Percentiles rank a stretch among this genome's conserved stretches.
Conservation (phyloP, 768 basidiomycete genomes). For the Clavulina sp. region DNA sequence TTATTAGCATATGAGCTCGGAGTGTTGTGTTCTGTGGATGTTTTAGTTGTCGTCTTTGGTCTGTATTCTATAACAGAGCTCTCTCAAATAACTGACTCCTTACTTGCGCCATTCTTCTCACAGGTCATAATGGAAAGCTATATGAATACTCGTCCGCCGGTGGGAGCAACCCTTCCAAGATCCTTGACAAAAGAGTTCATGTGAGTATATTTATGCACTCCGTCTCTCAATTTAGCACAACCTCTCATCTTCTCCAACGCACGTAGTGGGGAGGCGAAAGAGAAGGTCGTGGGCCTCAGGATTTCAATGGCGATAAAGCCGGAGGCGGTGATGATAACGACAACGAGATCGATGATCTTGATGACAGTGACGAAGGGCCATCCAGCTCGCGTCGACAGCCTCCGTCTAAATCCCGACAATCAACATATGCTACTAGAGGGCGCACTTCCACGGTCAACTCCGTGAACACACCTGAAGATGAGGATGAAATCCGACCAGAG, state of each 20-base stretch:
- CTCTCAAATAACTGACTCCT: slow-evolving; percentile 3
- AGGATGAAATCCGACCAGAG: no score
- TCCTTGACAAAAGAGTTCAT: slow-evolving; percentile 49
- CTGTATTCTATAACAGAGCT: slow-evolving; percentile 15
- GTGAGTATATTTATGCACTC: slow-evolving; percentile 18
- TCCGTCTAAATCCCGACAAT: no score
- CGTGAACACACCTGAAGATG: no score
- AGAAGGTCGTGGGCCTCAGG: slow-evolving; percentile 31
- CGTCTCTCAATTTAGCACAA: not conserved
- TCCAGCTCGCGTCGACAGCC: no score
- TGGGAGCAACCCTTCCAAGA: slow-evolving; percentile 36
- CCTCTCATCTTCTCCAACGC: not conserved
- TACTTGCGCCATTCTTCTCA: slow-evolving; percentile 26
- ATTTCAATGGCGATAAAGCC: slow-evolving; percentile 20
- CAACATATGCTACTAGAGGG: no score
- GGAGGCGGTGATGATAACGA: slow-evolving; percentile 17
- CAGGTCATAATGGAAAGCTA: slow-evolving; percentile 63
- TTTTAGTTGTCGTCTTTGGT: slow-evolving; percentile 79
- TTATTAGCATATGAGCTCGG: slow-evolving; percentile 84
- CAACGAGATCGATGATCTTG: slow-evolving; percentile 17
- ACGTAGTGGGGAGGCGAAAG: slow-evolving; percentile 34
- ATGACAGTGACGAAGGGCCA: no score
- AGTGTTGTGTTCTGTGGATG: slow-evolving; percentile 77
- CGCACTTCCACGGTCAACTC: no score
- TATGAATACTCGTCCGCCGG: slow-evolving; percentile 60